These are phyloP conservation scores for Suillus sp. DNA, from an alignment of 768 basidiomycete genomes.

Conservation along the genomic window DNA sequence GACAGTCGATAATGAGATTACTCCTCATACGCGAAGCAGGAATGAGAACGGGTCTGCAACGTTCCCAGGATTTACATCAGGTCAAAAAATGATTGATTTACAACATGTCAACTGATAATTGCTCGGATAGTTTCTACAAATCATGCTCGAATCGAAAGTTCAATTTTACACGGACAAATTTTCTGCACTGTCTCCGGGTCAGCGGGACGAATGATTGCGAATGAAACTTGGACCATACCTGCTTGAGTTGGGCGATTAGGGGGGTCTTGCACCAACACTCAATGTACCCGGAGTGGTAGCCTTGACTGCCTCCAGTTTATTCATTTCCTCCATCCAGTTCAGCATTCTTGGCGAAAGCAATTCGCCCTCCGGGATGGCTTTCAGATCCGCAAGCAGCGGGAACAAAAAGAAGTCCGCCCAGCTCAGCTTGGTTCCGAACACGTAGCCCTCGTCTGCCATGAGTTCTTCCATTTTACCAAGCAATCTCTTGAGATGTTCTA, in stretches of 20 bases:
- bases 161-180: neutral
- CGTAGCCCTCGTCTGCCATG: slow-evolving; percentile 32
- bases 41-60: neutral
- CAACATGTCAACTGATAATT: neutral
- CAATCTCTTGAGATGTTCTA: slow-evolving; percentile 21
- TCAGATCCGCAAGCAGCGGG: slow-evolving; percentile 33
- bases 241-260: slow-evolving; percentile 12
- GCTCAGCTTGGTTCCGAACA: slow-evolving; percentile 29
- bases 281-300: slow-evolving; percentile 29
- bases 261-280: slow-evolving; percentile 29
- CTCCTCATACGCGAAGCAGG: neutral
- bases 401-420: slow-evolving; percentile 39
- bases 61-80: neutral
- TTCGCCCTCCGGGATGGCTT: slow-evolving; percentile 29
- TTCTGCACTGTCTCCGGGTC: neutral
- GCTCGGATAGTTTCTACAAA: neutral
- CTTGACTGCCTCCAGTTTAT: slow-evolving; percentile 26
- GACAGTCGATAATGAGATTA: neutral
- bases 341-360: slow-evolving; percentile 26
- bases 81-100: neutral
- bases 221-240: slow-evolving; percentile 4
- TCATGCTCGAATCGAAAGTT: neutral
- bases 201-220: neutral
- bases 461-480: slow-evolving; percentile 21
- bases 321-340: slow-evolving; percentile 31